Evolutionary conservation across 805 yeast species (phyloP), one percentile per base, ranked within the genome.

Genomic region (Clavispora fructus): DNA sequence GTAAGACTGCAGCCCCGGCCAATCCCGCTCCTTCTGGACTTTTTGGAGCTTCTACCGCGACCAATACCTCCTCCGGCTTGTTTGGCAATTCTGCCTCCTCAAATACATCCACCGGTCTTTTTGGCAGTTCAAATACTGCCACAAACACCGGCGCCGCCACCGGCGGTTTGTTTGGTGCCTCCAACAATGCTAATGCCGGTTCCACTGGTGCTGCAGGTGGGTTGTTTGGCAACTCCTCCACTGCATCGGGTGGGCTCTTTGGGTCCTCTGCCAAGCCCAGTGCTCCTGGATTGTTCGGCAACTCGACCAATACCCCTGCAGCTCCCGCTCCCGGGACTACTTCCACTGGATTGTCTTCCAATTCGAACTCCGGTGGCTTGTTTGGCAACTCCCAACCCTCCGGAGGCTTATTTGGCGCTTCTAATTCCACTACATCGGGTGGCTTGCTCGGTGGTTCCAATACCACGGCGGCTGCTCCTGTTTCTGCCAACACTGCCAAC

Each of bases 401-500:
- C 3, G 50, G 48, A 4, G 51, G 53, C 11, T 28, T 50, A 7
- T 48, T 48, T 45, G 52, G 55, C 7, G 19, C 37, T 7, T 25
- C 44, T 13, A 42, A 28, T 17, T 13, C 27, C 8, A 12, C 31
- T 12, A 2, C 17, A n/a, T 12, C 29, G 7, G 33, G 40, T 16
- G 44, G 44, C 8, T 30, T 42, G 16, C 17, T 35, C 16, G 35
- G 35, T 9, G 26, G 16, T 17, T 35, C 44, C 13, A 42, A 42
- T 28, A 19, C 12, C 12, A 14, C 40, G 3, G 12, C 29, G 6
- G 7, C 47, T 13, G 47, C 19, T 40, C 27, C 35, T 7, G 45
- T 42, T 27, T 40, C 44, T 10, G 35, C 49, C n/a, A 41, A 42
- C 7, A 41, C 44, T 31, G 43, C 46, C 9, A 62, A 67, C 44